These are phyloP conservation scores for Trichoderma sp. DNA, from an alignment of 2,329 filamentous ascomycete species.

Conservation along the genomic window DNA sequence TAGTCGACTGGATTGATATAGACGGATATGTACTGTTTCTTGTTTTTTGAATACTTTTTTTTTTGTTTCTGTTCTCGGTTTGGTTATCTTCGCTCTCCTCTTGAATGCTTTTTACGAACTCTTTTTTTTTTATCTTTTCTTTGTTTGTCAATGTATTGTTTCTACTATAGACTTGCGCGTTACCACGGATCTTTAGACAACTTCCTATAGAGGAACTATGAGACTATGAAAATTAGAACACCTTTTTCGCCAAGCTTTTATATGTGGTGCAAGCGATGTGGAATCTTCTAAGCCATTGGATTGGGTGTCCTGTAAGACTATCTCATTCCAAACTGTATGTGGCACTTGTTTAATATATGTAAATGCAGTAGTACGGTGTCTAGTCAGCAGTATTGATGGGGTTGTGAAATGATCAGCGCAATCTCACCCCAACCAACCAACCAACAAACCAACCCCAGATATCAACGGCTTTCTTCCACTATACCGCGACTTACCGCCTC, in stretches of 20 bases:
- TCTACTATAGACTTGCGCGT: neutral
- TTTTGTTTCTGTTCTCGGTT: neutral
- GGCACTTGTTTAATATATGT: neutral
- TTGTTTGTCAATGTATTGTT: neutral
- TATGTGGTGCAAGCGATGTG: neutral
- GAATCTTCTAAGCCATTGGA: neutral
- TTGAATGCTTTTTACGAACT: neutral
- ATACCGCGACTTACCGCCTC: neutral
- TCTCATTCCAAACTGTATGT: neutral
- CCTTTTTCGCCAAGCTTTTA: neutral
- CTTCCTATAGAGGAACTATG: conserved; percentile 13
- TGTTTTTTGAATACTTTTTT: neutral
- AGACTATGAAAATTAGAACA: conserved; percentile 3
- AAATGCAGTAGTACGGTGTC: neutral
- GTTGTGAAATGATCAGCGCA: neutral
- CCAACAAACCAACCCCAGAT: neutral
- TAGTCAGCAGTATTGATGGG: neutral
- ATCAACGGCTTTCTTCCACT: neutral
- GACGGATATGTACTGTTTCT: neutral
- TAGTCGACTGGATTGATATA: neutral
- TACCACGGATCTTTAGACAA: neutral
- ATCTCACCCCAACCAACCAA: neutral
- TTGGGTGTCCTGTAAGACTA: neutral
- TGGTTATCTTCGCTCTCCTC: neutral
- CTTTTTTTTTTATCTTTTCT: neutral